Conservation (phyloP, 306 rosid species). For the Sicyos baderoa region DNA sequence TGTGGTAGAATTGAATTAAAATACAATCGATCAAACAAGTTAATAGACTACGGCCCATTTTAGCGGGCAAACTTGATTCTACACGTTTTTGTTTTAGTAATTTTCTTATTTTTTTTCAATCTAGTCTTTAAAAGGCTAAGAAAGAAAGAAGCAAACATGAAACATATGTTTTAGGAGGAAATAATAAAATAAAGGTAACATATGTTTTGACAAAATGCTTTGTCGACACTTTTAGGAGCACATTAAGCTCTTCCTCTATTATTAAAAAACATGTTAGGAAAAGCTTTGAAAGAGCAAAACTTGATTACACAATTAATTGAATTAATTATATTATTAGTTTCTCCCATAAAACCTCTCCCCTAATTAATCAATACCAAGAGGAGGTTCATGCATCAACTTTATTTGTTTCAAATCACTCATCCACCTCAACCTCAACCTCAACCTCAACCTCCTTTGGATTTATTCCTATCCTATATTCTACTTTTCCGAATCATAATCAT, state of each 20-base stretch:
- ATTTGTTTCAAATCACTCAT: constrained; percentile 14
- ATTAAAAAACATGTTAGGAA: background rate
- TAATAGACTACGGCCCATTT: too few species aligned
- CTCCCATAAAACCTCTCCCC: background rate
- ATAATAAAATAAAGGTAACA: background rate
- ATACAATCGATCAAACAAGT: too few species aligned
- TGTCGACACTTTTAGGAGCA: constrained; percentile 12
- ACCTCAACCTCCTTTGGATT: background rate
- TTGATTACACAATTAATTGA: background rate
- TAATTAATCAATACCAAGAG: background rate
- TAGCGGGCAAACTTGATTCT: too few species aligned
- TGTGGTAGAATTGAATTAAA: too few species aligned
- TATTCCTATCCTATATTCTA: background rate
- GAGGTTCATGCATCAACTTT: constrained; percentile 11
- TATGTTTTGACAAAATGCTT: background rate
- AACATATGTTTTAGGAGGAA: background rate
- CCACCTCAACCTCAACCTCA: background rate
- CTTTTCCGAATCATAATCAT: constrained; percentile 1
- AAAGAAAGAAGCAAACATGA: background rate
- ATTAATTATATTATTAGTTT: background rate
- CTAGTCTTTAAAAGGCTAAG: too few species aligned
- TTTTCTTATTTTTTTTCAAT: too few species aligned
- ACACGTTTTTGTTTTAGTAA: too few species aligned
- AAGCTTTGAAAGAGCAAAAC: background rate
- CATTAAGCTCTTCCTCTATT: background rate